Evolutionary conservation across 768 basidiomycete genomes (phyloP).

Genomic region (Calvatia gigantea): DNA sequence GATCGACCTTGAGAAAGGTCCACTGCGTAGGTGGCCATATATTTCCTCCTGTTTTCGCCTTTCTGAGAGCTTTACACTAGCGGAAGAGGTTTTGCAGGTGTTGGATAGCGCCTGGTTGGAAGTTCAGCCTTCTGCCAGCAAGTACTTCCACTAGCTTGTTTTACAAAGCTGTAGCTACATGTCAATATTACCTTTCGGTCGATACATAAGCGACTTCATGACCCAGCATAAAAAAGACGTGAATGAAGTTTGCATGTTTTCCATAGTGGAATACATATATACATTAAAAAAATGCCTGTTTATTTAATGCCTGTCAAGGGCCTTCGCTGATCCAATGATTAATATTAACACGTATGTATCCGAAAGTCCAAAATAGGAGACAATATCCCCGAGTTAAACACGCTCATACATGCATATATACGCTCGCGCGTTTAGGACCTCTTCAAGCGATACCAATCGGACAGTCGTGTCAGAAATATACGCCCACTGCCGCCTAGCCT

Average conservation of each 20-base stretch:
- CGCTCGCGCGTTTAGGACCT: constrained; percentile 87
- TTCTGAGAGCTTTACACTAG: constrained; percentile 16
- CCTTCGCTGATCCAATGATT: no score
- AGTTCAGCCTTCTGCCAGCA: constrained; percentile 36
- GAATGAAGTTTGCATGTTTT: no score
- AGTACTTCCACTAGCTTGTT: constrained; percentile 31
- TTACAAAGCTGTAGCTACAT: no score
- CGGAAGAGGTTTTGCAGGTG: constrained; percentile 47
- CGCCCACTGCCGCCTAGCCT: constrained; percentile 68
- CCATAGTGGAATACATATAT: no score
- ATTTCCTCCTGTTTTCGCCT: background rate
- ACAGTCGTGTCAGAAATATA: constrained; percentile 90
- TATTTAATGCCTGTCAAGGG: no score
- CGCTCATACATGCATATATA: constrained; percentile 94
- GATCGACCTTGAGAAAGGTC: constrained; percentile 52
- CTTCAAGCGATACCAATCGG: constrained; percentile 75
- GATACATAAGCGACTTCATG: no score
- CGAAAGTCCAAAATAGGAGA: no score
- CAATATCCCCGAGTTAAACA: no score
- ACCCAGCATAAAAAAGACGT: no score
- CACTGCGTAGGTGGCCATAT: constrained; percentile 38
- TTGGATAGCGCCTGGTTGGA: constrained; percentile 50
- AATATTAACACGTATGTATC: no score
- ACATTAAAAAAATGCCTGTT: no score
- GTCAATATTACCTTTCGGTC: no score